phyloP scores from a whole-genome alignment of 495 filamentous ascomycete genomes.

The Thozetella sp. region DNA sequence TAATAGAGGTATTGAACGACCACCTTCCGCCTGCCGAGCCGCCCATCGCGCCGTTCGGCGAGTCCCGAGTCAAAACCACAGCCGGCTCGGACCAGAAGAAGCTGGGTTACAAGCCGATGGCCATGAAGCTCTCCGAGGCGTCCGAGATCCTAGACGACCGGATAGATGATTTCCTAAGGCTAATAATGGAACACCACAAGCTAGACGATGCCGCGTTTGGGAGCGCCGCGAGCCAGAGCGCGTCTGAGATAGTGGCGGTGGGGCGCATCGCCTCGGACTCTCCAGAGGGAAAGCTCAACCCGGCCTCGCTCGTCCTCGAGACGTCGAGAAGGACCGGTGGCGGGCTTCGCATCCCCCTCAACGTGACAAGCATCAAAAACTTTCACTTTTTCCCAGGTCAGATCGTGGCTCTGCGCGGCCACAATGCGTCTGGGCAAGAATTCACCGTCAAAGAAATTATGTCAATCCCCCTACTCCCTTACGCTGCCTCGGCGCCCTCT shows the following conservation, averaged over 20 bases:
- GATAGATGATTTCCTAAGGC: constrained; percentile 80
- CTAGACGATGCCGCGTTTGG: constrained; percentile 84
- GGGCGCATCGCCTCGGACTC: constrained; percentile 89
- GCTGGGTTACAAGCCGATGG: constrained; percentile 86
- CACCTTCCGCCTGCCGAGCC: constrained; percentile 70
- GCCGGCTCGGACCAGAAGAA: constrained; percentile 87
- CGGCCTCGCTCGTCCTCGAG: constrained; percentile 83
- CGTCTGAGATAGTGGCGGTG: constrained; percentile 84
- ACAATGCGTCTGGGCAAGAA: constrained; percentile 82
- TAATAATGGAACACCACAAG: constrained; percentile 73
- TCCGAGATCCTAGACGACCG: constrained; percentile 93
- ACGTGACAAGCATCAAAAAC: constrained; percentile 65
- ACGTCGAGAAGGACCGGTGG: constrained; percentile 83
- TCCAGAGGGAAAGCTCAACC: constrained; percentile 79
- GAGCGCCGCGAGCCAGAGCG: constrained; percentile 80
- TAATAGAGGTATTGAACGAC: constrained; percentile 78
- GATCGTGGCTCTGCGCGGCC: constrained; percentile 83
- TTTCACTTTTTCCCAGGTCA: constrained; percentile 94
- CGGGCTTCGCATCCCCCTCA: constrained; percentile 78
- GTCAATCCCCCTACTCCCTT: constrained; percentile 68
- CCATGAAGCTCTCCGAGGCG: constrained; percentile 89
- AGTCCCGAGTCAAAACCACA: constrained; percentile 78
- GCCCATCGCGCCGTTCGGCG: constrained; percentile 69
- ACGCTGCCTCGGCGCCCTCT: constrained; percentile 62
- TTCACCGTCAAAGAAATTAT: constrained; percentile 82